Base-by-base conservation (phyloP, 225 moss, liverwort and hornwort species). In the Thuidium tamariscinum region DNA sequence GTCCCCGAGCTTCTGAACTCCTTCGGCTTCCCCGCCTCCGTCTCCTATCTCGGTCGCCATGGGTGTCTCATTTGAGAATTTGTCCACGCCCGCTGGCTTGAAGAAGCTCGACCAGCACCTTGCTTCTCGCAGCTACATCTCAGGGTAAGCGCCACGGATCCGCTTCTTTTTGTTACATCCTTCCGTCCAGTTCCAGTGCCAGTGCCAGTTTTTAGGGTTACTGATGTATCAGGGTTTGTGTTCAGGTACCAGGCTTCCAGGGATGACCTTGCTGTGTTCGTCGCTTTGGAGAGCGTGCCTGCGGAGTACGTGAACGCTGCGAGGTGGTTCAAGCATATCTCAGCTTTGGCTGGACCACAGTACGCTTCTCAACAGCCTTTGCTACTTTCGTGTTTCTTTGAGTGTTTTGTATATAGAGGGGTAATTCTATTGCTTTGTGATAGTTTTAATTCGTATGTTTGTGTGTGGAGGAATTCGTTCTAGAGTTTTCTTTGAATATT, bases 241-340 rank as follows among this genome's bases (percentile, higher is more conserved):
- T 57, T 44, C 89, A 95, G 95, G 72, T 90, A 93, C 70, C 93
- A 96, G 82, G 93, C 94, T 30, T 96, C 96, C 61, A 92, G 89
- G 82, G 96, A 96, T 90, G 96, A 97, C 77, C 82, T 97, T n/a
- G 86, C 92, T 23, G 95, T 97, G 34, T 94, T 86, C 51, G 83
- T 75, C 11, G 95, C 94, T 44, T 55, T 97, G 64, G 91, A 89
- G 83, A 83, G 86, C 59, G 94, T 94, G 12, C 86, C 91, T 12
- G 87, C 93, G 30, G 92, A 93, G 89, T 87, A 90, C 11, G 91
- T 95, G 81, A 92, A 97, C 69, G 89, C 92, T 46, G 88, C 92
- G 27, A 87, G 97, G 87, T 97, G 97, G 97, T 95, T 95, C 89
- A 87, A 89, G 74, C 96, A 96, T 63, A 93, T 97, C 86, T 71